phyloP scores from a whole-genome alignment of 805 yeast species.

The Candida yuanshanica region DNA sequence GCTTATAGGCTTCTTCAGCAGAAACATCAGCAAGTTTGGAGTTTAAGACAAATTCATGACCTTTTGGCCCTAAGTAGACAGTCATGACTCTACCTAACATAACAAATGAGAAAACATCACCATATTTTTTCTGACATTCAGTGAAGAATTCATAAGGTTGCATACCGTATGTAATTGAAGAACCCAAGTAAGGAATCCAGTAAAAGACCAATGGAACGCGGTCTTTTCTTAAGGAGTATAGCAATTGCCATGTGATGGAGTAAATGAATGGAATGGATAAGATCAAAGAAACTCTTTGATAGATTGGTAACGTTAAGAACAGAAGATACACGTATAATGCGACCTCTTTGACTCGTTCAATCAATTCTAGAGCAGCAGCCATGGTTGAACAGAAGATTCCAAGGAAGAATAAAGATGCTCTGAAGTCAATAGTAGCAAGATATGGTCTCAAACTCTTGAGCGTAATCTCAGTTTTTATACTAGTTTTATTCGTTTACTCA shows the following conservation, averaged over 20 bases:
- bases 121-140: constrained; percentile 71
- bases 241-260: constrained; percentile 58
- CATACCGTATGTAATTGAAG: constrained; percentile 85
- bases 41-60: constrained; percentile 93
- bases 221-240: constrained; percentile 69
- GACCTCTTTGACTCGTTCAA: constrained; percentile 9
- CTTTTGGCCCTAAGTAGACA: constrained; percentile 94
- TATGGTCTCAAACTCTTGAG: too few relatives aligned
- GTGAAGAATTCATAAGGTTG: constrained; percentile 89
- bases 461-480: neutral
- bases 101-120: constrained; percentile 89
- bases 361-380: constrained; percentile 17
- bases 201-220: constrained; percentile 87
- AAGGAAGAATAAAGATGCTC: neutral
- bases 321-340: constrained; percentile 10
- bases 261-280: constrained; percentile 52
- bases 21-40: constrained; percentile 84
- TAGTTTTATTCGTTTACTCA: neutral
- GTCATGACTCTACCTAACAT: constrained; percentile 90
- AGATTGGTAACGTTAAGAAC: constrained; percentile 28
- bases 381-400: constrained; percentile 5
- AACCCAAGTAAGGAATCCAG: constrained; percentile 95
- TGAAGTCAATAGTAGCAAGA: too few relatives aligned
- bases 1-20: constrained; percentile 94
- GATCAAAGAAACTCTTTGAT: constrained; percentile 31